Conservation (phyloP, 306 rosid genomes). For the Purshia tridentata region DNA sequence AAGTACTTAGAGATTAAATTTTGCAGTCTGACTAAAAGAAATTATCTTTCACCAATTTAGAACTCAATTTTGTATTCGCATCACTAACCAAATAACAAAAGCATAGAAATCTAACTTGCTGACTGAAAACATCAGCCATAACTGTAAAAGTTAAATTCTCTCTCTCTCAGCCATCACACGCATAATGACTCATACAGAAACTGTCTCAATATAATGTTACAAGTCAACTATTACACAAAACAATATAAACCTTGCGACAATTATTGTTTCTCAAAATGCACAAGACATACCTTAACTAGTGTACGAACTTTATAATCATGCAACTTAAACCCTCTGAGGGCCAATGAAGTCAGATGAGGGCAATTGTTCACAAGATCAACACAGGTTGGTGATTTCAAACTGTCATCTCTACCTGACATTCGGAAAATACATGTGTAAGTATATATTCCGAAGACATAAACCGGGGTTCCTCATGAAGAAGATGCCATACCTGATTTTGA, state of each 20-base stretch:
- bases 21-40: slow-evolving; percentile 3
- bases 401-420: slow-evolving; percentile 91
- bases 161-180: not conserved
- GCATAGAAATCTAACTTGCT: not conserved
- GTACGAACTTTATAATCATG: slow-evolving; percentile 87
- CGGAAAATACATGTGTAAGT: slow-evolving; percentile 34
- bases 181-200: not conserved
- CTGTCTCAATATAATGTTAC: not conserved
- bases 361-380: slow-evolving; percentile 64
- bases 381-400: slow-evolving; percentile 88
- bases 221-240: not conserved
- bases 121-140: not conserved
- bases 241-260: not conserved
- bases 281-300: slow-evolving; percentile 70
- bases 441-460: slow-evolving; percentile 19
- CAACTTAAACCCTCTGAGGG: slow-evolving; percentile 93
- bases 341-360: slow-evolving; percentile 77
- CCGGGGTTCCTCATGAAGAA: slow-evolving; percentile 20
- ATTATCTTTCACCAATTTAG: not conserved
- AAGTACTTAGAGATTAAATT: slow-evolving; percentile 12
- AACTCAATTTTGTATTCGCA: not conserved
- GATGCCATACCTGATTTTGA: slow-evolving; percentile 71
- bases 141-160: not conserved
- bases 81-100: not conserved
- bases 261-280: slow-evolving; percentile 12